Percentiles rank a stretch among this genome's conserved stretches.
phyloP scores from a whole-genome alignment of 2,329 filamentous ascomycete species.

The Myriosclerotinia curreyana region DNA sequence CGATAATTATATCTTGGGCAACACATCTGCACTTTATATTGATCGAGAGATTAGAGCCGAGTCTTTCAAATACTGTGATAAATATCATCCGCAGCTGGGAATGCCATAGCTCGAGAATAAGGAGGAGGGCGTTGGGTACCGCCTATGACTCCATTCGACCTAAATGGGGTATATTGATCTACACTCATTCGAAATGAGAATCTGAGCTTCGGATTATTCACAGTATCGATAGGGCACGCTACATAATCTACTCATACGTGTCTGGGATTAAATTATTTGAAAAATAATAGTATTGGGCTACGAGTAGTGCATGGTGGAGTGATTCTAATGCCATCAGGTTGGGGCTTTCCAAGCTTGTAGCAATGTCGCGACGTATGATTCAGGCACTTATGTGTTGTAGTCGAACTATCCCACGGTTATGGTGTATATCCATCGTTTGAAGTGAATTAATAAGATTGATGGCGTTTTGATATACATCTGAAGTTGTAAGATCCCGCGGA shows the following conservation, averaged over 20 bases:
- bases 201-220: not conserved
- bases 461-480: not conserved
- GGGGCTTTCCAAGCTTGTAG: not conserved
- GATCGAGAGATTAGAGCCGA: not conserved
- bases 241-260: not conserved
- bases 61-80: not conserved
- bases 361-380: not conserved
- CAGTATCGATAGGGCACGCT: not conserved
- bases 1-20: not conserved
- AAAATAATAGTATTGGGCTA: not conserved
- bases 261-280: not conserved
- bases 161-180: not conserved
- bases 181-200: not conserved
- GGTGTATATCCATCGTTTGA: no score
- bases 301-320: not conserved
- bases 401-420: not conserved
- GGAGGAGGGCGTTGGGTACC: not conserved
- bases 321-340: not conserved
- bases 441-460: not conserved
- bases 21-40: not conserved
- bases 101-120: slow-evolving; percentile 9
- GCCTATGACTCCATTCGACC: not conserved
- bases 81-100: not conserved
- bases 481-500: not conserved
- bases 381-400: not conserved